Evolutionary conservation across 192 early-diverging fungal genomes (phyloP).

Genomic region (Dispira parvispora): DNA sequence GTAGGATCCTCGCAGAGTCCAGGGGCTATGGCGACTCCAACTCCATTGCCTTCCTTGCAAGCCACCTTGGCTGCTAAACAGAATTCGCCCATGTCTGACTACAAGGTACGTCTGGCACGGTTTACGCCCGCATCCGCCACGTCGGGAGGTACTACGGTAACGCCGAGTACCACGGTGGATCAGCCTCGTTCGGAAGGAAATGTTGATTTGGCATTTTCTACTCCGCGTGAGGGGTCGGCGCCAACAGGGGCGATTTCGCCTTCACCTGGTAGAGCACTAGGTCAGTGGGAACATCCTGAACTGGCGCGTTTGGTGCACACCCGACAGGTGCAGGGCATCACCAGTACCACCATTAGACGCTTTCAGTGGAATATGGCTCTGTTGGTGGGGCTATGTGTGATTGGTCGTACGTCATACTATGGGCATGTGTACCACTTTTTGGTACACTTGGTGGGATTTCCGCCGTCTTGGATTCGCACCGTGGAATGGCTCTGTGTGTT

Average conservation of each 20-base stretch:
- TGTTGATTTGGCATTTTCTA: not conserved
- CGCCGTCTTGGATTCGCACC: constrained; percentile 14
- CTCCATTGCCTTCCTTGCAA: not conserved
- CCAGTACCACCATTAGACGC: not conserved
- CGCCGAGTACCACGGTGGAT: no score
- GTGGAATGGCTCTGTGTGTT: constrained; percentile 18
- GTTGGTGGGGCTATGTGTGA: not conserved
- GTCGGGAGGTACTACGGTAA: no score
- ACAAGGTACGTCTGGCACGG: constrained; percentile 1
- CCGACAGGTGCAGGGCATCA: not conserved
- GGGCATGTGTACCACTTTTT: not conserved
- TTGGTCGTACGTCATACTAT: not conserved
- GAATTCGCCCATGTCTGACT: not conserved
- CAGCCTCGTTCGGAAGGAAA: not conserved
- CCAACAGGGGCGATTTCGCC: not conserved
- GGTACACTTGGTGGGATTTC: constrained; percentile 6
- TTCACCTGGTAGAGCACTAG: not conserved
- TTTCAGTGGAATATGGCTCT: not conserved
- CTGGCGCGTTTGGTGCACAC: not conserved
- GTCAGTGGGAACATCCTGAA: constrained; percentile 4
- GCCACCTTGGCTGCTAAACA: not conserved
- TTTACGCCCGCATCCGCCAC: not conserved
- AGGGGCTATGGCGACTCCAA: not conserved
- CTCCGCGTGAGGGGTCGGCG: not conserved
- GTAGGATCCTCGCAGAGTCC: not conserved